Percentiles rank a stretch among this genome's conserved stretches.
Conservation (phyloP, 1,284 basidiomycete species). For the Leucoagaricus sp. region DNA sequence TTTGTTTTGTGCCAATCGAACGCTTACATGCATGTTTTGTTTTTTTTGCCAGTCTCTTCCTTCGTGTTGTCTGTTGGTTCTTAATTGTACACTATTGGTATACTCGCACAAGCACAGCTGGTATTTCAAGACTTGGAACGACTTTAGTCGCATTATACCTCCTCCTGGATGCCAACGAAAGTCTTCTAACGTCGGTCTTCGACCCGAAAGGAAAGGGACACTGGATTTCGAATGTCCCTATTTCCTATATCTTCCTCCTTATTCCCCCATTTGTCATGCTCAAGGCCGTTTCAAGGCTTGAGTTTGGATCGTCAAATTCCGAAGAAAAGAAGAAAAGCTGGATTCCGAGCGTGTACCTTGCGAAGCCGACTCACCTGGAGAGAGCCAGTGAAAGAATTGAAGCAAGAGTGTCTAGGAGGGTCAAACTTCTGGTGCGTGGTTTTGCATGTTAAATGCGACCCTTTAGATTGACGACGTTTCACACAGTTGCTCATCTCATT, state of each 20-base stretch:
- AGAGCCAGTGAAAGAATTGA: constrained; percentile 27
- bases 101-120: constrained; percentile 28
- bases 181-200: background rate
- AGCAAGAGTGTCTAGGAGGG: constrained; percentile 15
- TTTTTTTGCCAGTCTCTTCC: constrained; percentile 7
- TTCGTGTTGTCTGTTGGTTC: constrained; percentile 9
- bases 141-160: constrained; percentile 17
- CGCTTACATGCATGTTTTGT: background rate
- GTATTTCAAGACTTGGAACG: constrained; percentile 27
- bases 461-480: too few species aligned
- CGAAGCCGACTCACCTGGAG: constrained; percentile 25
- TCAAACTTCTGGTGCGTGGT: constrained; percentile 19
- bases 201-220: constrained; percentile 7
- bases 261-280: constrained; percentile 23
- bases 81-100: constrained; percentile 31
- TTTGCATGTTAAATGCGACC: background rate
- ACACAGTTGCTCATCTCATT: background rate
- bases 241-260: constrained; percentile 9
- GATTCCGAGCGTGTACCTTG: constrained; percentile 22
- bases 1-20: background rate
- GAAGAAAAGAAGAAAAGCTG: constrained; percentile 10
- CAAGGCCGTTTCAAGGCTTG: constrained; percentile 22
- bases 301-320: constrained; percentile 17
- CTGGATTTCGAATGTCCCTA: constrained; percentile 14
- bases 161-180: constrained; percentile 7